Base-by-base conservation (phyloP, 306 rosid genomes). In the Pterocarpus macrocarpus region DNA sequence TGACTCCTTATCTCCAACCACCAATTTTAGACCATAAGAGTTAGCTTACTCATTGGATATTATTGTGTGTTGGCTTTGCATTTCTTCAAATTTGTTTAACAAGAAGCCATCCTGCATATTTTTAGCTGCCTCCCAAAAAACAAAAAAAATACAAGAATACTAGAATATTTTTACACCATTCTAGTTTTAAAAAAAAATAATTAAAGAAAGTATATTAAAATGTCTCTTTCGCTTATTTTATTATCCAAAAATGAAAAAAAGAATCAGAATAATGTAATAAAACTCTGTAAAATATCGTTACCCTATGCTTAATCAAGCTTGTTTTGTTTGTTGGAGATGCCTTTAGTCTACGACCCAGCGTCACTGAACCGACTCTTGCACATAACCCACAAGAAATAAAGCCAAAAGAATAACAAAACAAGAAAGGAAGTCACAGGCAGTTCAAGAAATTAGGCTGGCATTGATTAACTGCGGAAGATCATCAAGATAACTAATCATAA, bases 401-500 rank as follows among this genome's bases (percentile, higher is more conserved):
- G 49, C 12, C 36, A 75, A 11, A 22, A 14, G 49, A 38, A 61
- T 59, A 58, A 75, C 66, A 49, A 13, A 33, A 35, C 36, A 45
- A 61, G 45, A 49, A 22, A 66, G 55, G 55, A 57, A 73, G 36
- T n/a, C 75, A 30, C 6, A 52, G 61, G 63, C 35, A 8, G 55
- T 34, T 65, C 30, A 63, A 80, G 56, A 80, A 35, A 64, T 33
- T 28, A 68, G 8, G 58, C 56, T 39, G 17, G 68, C 56, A 64
- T 9, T 77, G 52, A 33, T 63, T 38, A 70, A 8, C 45, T 17
- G 64, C 8, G 53, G 70, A 77, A 65, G 75, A 63, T 43, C 45
- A 55, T 30, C 38, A 15, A 0, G 64, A 66, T 64, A 53, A 65
- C 17, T 28, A 64, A 43, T 13, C 49, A 34, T 55, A 52, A 71